Base-by-base conservation (phyloP, 805 yeast species). In the Suhomyces sp. region DNA sequence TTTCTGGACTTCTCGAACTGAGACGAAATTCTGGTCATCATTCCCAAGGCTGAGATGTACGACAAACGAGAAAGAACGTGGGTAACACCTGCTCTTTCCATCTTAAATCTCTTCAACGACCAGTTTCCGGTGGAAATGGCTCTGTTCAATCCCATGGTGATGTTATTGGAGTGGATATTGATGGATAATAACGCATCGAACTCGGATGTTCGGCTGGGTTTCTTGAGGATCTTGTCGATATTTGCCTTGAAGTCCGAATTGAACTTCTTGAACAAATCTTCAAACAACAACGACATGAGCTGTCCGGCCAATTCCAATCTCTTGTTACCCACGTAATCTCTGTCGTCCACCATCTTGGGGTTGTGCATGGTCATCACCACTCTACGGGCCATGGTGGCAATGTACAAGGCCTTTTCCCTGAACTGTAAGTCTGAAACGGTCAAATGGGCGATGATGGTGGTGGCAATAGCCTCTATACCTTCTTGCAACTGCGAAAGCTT, bases 1-100 rank as follows among this genome's bases (percentile, higher is more conserved):
- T 94, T 94, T 73, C 99, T 81, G 2, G 98, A 91, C 68, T 94
- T 94, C 69, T 94, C 99, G 64, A 94, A 94, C 71, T 94, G 99
- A n/a, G 98, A 93, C 6, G 97, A 89, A 49, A 94, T 94, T 76
- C 99, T 87, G 10, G 99, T 94, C 99, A 94, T 94, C 99, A 94
- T 94, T 62, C 99, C 99, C 54, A 94, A 75, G 0, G 99, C 99
- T 7, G 96, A 86, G 44, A 94, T 93, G 68, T 90, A 94, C 19
- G 97, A 88, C 53, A 94, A 74, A 64, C 99, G 82, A 53, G 96
- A 87, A 51, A 94, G 77, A 39, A 94, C 97, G 68, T 94, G 99
- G 3, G 99, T 94, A 48, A 94, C 99, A 73, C 99, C 99, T 0
- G 99, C 99, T 55, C 99, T 83, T 73, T 94, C 99, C 99, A 94